These are phyloP conservation scores for Yarrowia deformans DNA, from an alignment of 805 yeast genomes.

Conservation along the genomic window DNA sequence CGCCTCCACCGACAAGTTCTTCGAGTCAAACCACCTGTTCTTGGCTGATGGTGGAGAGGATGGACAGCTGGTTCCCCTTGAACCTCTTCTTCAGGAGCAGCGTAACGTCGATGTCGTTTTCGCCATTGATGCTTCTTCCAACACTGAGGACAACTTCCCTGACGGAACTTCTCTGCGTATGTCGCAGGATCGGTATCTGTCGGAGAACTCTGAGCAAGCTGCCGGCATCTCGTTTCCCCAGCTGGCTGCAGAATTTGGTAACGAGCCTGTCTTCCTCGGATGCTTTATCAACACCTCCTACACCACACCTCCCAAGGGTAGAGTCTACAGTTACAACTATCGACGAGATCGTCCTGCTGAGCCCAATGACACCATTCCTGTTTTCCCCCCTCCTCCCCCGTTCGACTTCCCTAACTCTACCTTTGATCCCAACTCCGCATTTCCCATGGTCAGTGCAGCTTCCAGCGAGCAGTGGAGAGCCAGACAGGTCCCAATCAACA, in stretches of 20 bases:
- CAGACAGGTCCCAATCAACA: conserved; percentile 1
- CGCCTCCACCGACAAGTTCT: conserved; percentile 13
- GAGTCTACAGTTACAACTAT: conserved; percentile 19
- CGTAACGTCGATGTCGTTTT: conserved; percentile 69
- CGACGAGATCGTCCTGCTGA: conserved; percentile 8
- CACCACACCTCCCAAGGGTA: conserved; percentile 2
- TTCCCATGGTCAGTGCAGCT: conserved; percentile 43
- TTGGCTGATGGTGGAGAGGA: conserved; percentile 82
- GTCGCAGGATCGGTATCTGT: conserved; percentile 53
- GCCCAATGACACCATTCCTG: not conserved
- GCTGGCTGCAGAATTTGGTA: conserved; percentile 15
- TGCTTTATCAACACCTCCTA: conserved; percentile 22
- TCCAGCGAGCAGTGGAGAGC: not conserved
- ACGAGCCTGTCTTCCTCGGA: conserved; percentile 21
- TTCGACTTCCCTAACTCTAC: conserved; percentile 19
- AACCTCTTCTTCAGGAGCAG: conserved; percentile 67
- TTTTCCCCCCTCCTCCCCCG: conserved; percentile 23
- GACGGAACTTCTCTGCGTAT: conserved; percentile 61
- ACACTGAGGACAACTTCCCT: conserved; percentile 51
- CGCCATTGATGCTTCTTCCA: conserved; percentile 55
- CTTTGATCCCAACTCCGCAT: not conserved
- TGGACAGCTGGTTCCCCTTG: conserved; percentile 66
- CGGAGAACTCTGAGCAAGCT: conserved; percentile 25
- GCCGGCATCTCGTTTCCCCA: conserved; percentile 23
- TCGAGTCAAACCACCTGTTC: conserved; percentile 52